Evolutionary conservation across 164 flowering plant species (phyloP).

Genomic region (Sedum album): DNA sequence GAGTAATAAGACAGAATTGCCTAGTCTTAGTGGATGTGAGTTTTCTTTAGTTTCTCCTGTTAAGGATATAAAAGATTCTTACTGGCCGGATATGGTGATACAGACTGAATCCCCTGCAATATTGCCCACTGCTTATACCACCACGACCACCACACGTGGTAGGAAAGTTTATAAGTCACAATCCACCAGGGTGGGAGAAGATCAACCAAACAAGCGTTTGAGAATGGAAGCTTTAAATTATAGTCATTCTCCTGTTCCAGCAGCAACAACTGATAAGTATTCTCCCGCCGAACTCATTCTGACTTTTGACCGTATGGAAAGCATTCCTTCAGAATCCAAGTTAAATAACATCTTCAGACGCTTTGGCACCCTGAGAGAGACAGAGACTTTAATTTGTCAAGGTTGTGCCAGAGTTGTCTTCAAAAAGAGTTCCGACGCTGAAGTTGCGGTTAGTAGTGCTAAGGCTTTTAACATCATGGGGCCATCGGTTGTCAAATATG

Average conservation of each 20-base stretch:
- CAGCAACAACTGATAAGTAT: constrained; percentile 21
- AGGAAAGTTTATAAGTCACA: constrained; percentile 12
- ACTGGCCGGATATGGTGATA: constrained; percentile 55
- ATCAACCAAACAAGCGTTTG: constrained; percentile 9
- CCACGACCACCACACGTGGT: constrained; percentile 11
- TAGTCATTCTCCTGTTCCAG: constrained; percentile 16
- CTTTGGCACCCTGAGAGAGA: constrained; percentile 62
- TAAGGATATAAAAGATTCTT: constrained; percentile 48
- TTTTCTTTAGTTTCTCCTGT: constrained; percentile 36
- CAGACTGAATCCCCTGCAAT: constrained; percentile 42
- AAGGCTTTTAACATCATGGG: constrained; percentile 68
- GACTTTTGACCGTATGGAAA: constrained; percentile 41
- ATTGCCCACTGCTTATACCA: constrained; percentile 13
- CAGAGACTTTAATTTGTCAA: constrained; percentile 57
- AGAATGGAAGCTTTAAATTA: constrained; percentile 27
- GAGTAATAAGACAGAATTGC: constrained; percentile 27
- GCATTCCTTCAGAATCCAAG: constrained; percentile 57
- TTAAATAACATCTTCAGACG: constrained; percentile 62
- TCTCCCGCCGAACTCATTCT: constrained; percentile 58
- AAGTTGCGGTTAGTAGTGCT: constrained; percentile 75
- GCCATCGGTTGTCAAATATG: constrained; percentile 52
- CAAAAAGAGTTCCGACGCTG: constrained; percentile 63
- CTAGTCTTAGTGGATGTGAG: constrained; percentile 13
- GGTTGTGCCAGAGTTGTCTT: constrained; percentile 74
- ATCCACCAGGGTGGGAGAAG: constrained; percentile 12